Conservation (phyloP, 768 basidiomycete genomes). For the Boletus rex-veris region DNA sequence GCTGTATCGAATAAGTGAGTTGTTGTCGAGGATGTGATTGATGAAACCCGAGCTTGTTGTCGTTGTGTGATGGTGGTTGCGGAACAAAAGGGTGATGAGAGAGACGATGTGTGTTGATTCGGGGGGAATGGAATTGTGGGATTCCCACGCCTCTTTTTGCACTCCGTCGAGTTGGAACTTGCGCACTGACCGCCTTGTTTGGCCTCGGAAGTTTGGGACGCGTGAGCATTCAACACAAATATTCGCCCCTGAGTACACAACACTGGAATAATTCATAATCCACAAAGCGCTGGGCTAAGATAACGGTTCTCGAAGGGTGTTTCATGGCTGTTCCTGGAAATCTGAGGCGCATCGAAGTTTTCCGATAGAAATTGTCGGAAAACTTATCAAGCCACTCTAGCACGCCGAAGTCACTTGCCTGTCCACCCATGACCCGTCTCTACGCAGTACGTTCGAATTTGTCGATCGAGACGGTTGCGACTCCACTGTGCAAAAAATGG, state of each 20-base stretch:
- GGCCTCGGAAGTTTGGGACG: conserved; percentile 16
- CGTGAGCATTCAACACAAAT: too few species aligned
- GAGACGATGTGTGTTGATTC: conserved; percentile 20
- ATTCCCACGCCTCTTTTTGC: conserved; percentile 33
- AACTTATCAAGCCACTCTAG: too few species aligned
- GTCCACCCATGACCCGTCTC: too few species aligned
- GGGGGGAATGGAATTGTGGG: conserved; percentile 13
- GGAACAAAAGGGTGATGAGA: conserved; percentile 19
- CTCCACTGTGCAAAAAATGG: neutral
- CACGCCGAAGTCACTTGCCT: too few species aligned
- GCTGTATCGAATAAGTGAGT: conserved; percentile 8
- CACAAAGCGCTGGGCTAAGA: too few species aligned
- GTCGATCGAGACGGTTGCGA: neutral
- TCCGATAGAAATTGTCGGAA: too few species aligned
- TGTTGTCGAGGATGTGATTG: conserved; percentile 7
- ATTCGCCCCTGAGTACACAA: too few species aligned
- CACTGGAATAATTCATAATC: too few species aligned
- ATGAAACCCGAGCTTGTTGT: conserved; percentile 2
- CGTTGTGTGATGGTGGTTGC: conserved; percentile 29
- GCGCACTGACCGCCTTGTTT: conserved; percentile 31
- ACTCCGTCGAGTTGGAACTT: conserved; percentile 22
- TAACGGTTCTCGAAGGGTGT: too few species aligned
- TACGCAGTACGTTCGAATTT: neutral
- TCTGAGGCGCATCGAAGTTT: too few species aligned
- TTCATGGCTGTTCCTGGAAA: too few species aligned